Conservation (phyloP, 768 basidiomycete genomes). For the Mycena vitilis region DNA sequence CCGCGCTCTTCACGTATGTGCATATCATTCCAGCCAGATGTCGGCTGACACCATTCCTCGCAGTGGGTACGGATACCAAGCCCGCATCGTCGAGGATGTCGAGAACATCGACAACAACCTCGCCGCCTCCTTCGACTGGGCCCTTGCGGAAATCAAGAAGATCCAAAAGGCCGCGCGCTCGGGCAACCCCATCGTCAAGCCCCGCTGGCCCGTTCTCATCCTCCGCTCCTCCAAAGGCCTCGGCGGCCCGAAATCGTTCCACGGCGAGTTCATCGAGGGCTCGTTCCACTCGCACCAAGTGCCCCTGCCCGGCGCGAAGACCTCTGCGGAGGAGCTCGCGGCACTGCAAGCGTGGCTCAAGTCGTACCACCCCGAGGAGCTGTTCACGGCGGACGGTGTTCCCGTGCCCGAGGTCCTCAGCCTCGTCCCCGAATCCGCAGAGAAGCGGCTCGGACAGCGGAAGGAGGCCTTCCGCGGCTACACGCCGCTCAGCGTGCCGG, state of each 20-base stretch:
- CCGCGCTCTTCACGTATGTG: slow-evolving; percentile 75
- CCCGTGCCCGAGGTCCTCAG: slow-evolving; percentile 68
- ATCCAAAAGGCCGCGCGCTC: slow-evolving; percentile 85
- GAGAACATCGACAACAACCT: slow-evolving; percentile 80
- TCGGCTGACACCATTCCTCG: slow-evolving; percentile 16
- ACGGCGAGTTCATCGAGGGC: slow-evolving; percentile 82
- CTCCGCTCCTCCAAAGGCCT: slow-evolving; percentile 89
- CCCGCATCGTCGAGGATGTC: slow-evolving; percentile 80
- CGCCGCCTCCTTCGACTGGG: slow-evolving; percentile 87
- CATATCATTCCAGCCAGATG: neutral
- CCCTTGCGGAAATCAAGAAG: slow-evolving; percentile 73
- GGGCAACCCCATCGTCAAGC: slow-evolving; percentile 84
- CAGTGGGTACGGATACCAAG: slow-evolving; percentile 90
- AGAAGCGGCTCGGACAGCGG: slow-evolving; percentile 75
- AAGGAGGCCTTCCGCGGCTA: slow-evolving; percentile 78
- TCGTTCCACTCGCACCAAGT: slow-evolving; percentile 92
- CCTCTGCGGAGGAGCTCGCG: slow-evolving; percentile 68
- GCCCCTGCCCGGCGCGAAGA: slow-evolving; percentile 80
- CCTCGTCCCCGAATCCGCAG: slow-evolving; percentile 63
- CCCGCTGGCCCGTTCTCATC: slow-evolving; percentile 91
- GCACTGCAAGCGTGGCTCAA: slow-evolving; percentile 78
- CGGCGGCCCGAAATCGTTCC: slow-evolving; percentile 72
- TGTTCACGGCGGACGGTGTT: slow-evolving; percentile 68
- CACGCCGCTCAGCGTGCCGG: slow-evolving; percentile 68
- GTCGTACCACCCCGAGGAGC: slow-evolving; percentile 75